Base-by-base conservation (phyloP, 441 rosid genomes). In the Hura crepitans region DNA sequence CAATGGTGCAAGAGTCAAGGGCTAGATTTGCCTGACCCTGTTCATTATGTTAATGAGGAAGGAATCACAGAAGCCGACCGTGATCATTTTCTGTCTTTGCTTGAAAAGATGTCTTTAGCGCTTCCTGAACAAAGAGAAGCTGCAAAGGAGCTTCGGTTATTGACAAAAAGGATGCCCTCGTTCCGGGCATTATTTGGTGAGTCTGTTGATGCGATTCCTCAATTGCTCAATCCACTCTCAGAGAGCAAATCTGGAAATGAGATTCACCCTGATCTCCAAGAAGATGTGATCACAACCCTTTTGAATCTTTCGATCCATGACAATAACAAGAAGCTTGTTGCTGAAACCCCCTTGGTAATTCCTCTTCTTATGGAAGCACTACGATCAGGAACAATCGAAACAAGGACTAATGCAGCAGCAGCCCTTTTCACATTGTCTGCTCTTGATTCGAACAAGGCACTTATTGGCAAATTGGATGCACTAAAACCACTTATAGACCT, bases 351-450 rank as follows among this genome's bases (percentile, higher is more conserved):
- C 0, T 60, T 68, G 25, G 97, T 85, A 22, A 86, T 94, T 68
- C 91, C 96, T 66, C 79, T 87, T 54, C 85, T 94, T 42, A 82
- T 87, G 59, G 89, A 89, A 60, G 88, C 96, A 47, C 59, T 94
- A 73, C 85, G 77, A 68, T 74, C 85, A 10, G 97, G 90, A 61
- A 85, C 85, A 0, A 76, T 90, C 10, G 87, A 87, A 49, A 90
- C 96, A 0, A 90, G 85, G 73, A 85, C 94, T 72, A 94, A 92
- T 70, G 97, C 99, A 18, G 97, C 99, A 35, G 97, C 99, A 0
- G 86, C 97, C 1, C 79, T 94, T 61, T 94, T 94, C 74, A 90
- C 99, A 22, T 69, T 94, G 28, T 85, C 99, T 2, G 96, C 97
- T 13, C 87, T 92, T 6, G 97, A 94, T 80, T 84, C 96, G 17